Base-by-base conservation (phyloP, 73 alveolate genomes). In the Tetrahymena malaccensis region DNA sequence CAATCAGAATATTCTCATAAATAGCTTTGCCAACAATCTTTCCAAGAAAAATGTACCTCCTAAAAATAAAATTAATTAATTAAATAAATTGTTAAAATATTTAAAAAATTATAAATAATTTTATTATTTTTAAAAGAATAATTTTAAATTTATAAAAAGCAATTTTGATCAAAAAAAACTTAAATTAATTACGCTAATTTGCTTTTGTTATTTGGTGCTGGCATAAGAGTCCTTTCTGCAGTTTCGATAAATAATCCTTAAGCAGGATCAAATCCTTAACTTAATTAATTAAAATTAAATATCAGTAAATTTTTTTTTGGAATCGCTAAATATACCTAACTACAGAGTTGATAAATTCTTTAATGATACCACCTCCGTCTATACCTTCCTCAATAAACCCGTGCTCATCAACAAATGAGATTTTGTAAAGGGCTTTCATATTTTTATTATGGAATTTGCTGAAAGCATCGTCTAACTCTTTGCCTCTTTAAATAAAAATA, bases 291-390 rank as follows among this genome's bases (percentile, higher is more conserved):
- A 70, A 22, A 70, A 70, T 70, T 2, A 70, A 70, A 31, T 70
- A n/a, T n/a, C n/a, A n/a, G n/a, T n/a, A n/a, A n/a, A n/a, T n/a
- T n/a, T n/a, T n/a, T n/a, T n/a, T n/a, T n/a, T n/a, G n/a, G n/a
- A n/a, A n/a, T n/a, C n/a, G n/a, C n/a, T n/a, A n/a, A n/a, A n/a
- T n/a, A n/a, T n/a, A 97, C 98, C 97, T 96, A 21, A 99, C 96
- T 84, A 98, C 97, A n/a, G 98, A 95, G 34, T 97, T 97, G 38
- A 98, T 44, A 97, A 98, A 98, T 93, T 98, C 99, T 95, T 99
- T 98, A 93, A 98, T 98, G 13, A 98, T 97, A 21, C 99, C 99
- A 31, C 99, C 99, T 12, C 99, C 99, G 95, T 98, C 99, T 34
- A 96, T 96, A n/a, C 99, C 99, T 94, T 98, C 99, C 94, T 98